Percentiles rank a stretch among this genome's conserved stretches.
Conservation (phyloP, 2,329 filamentous ascomycete genomes). For the Immersiporthe knoxdaviesiana region DNA sequence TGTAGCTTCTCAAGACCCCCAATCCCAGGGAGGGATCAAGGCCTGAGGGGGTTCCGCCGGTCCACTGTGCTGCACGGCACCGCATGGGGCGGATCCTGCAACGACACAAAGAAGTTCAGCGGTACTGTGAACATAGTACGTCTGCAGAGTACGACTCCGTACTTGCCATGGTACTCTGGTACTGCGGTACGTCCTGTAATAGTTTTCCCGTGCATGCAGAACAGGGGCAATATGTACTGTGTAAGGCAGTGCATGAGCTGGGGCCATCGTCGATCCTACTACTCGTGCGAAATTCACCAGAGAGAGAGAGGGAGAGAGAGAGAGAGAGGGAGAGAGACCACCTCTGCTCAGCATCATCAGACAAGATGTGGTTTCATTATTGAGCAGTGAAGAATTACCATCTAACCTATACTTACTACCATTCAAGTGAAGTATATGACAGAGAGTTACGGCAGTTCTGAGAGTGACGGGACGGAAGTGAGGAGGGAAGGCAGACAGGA, state of each 20-base stretch:
- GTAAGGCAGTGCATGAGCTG: conserved; percentile 2
- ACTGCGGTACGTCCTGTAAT: background rate
- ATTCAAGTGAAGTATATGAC: background rate
- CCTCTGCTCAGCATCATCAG: background rate
- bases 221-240: background rate
- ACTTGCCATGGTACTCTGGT: background rate
- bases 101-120: background rate
- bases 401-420: background rate
- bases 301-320: too few relatives aligned
- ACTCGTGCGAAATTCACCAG: background rate
- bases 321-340: background rate
- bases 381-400: background rate
- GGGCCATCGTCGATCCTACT: background rate
- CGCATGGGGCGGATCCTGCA: conserved; percentile 7
- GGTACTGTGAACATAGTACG: too few relatives aligned
- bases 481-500: background rate
- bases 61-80: conserved; percentile 4
- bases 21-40: background rate
- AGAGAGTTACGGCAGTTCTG: background rate
- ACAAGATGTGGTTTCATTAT: background rate
- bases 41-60: background rate
- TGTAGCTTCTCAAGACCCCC: background rate
- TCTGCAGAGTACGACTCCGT: too few relatives aligned
- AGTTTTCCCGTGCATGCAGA: background rate
- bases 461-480: background rate